Conservation (phyloP, 441 rosid species). For the Adansonia gregorii region DNA sequence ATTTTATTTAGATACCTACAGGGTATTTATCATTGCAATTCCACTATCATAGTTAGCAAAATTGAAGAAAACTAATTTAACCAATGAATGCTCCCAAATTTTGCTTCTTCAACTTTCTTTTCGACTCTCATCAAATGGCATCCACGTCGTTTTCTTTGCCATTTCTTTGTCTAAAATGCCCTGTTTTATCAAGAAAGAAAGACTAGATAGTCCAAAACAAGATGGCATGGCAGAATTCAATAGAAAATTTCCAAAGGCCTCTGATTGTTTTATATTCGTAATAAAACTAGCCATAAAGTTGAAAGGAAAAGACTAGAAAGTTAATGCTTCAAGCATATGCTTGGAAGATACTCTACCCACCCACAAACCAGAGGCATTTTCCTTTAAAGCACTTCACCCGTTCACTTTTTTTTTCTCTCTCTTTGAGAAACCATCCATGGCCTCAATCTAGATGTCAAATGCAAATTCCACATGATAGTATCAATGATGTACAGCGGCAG, state of each 20-base stretch:
- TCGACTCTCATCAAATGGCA: background rate
- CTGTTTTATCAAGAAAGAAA: background rate
- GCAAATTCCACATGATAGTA: background rate
- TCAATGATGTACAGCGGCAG: background rate
- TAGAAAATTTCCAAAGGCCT: background rate
- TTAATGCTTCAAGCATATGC: slow-evolving; percentile 58
- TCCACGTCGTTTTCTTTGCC: background rate
- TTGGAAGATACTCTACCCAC: slow-evolving; percentile 49
- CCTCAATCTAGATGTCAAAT: slow-evolving; percentile 16
- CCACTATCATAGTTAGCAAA: too few relatives aligned
- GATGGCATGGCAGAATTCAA: slow-evolving; percentile 17
- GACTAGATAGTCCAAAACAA: slow-evolving; percentile 21
- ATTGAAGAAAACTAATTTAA: too few relatives aligned
- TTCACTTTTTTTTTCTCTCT: slow-evolving; percentile 14
- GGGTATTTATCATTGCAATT: too few relatives aligned
- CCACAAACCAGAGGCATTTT: slow-evolving; percentile 23
- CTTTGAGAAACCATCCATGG: slow-evolving; percentile 26
- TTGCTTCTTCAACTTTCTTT: too few relatives aligned
- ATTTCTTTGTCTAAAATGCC: slow-evolving; percentile 9
- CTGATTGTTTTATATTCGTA: slow-evolving; percentile 25
- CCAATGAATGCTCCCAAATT: too few relatives aligned
- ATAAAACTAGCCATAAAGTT: slow-evolving; percentile 18
- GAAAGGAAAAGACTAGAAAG: slow-evolving; percentile 27
- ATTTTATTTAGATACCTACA: too few relatives aligned
- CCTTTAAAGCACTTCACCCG: slow-evolving; percentile 29